phyloP scores from a whole-genome alignment of 345 rosid genomes.

The Balakata baccata region DNA sequence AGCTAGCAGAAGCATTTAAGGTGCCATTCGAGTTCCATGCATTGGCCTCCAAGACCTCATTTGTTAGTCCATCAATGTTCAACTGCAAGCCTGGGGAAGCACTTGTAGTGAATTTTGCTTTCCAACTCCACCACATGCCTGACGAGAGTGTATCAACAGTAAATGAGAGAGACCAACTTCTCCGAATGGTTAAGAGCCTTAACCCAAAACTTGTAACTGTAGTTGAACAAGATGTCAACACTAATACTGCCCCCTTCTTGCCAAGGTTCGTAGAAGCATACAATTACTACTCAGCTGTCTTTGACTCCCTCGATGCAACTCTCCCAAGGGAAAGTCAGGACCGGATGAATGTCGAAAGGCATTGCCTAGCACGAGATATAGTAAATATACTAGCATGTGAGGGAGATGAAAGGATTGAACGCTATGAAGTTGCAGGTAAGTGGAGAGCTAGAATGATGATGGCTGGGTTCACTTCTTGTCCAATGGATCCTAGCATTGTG shows the following conservation, averaged over 20 bases:
- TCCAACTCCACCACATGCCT: constrained; percentile 99
- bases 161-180: constrained; percentile 86
- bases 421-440: constrained; percentile 86
- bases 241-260: constrained; percentile 85
- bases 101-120: constrained; percentile 83
- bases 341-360: constrained; percentile 90
- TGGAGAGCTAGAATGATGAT: constrained; percentile 95
- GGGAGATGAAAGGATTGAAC: constrained; percentile 90
- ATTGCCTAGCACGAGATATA: constrained; percentile 92
- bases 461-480: constrained; percentile 77
- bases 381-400: constrained; percentile 92
- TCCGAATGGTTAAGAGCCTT: constrained; percentile 79
- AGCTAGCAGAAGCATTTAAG: constrained; percentile 57
- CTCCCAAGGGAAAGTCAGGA: constrained; percentile 92
- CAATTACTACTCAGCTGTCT: constrained; percentile 83
- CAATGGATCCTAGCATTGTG: constrained; percentile 53
- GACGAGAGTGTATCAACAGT: constrained; percentile 95
- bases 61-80: constrained; percentile 71
- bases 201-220: constrained; percentile 91
- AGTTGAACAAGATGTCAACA: constrained; percentile 89
- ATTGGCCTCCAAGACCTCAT: constrained; percentile 62
- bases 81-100: constrained; percentile 65
- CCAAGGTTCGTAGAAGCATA: constrained; percentile 79
- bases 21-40: constrained; percentile 71
- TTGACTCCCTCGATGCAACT: constrained; percentile 85